phyloP scores from a whole-genome alignment of 2,329 filamentous ascomycete genomes.

The Colletotrichum plurivorum region DNA sequence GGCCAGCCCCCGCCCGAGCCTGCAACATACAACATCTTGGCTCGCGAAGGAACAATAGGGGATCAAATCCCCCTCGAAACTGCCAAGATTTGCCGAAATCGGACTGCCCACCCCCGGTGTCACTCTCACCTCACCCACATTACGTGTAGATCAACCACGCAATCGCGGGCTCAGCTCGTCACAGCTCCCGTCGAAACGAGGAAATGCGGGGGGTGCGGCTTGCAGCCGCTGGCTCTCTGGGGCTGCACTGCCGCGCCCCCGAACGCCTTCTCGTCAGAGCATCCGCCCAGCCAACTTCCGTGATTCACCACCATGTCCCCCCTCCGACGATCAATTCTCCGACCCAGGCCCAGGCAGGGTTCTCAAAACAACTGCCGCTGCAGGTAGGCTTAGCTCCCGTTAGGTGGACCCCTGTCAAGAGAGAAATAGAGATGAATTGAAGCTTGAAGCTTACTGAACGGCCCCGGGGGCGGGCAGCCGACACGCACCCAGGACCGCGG shows the following conservation, averaged over 20 bases:
- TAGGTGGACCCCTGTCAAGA: background rate
- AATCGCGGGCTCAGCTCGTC: constrained; percentile 22
- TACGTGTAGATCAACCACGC: constrained; percentile 24
- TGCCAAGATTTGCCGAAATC: constrained; percentile 11
- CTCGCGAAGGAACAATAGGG: constrained; percentile 6
- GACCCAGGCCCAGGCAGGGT: background rate
- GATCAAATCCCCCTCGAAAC: background rate
- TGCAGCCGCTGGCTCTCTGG: background rate
- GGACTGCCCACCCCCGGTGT: constrained; percentile 1
- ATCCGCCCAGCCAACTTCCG: constrained; percentile 6
- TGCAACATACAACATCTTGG: constrained; percentile 18
- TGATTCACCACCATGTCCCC: constrained; percentile 6
- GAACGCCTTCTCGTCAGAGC: constrained; percentile 1
- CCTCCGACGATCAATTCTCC: background rate
- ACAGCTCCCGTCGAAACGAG: constrained; percentile 25
- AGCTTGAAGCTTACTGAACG: constrained; percentile 16
- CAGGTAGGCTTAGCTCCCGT: background rate
- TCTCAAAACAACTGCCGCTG: constrained; percentile 29
- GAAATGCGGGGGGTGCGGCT: constrained; percentile 15
- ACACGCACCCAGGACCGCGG: background rate
- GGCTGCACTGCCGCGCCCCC: background rate
- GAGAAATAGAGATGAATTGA: constrained; percentile 29
- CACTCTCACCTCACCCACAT: constrained; percentile 14
- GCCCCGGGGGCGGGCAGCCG: background rate
- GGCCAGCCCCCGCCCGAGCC: background rate